Percentiles rank a stretch among this genome's conserved stretches.
Evolutionary conservation across 805 yeast genomes (phyloP).

Genomic region (Barnettozyma populi): DNA sequence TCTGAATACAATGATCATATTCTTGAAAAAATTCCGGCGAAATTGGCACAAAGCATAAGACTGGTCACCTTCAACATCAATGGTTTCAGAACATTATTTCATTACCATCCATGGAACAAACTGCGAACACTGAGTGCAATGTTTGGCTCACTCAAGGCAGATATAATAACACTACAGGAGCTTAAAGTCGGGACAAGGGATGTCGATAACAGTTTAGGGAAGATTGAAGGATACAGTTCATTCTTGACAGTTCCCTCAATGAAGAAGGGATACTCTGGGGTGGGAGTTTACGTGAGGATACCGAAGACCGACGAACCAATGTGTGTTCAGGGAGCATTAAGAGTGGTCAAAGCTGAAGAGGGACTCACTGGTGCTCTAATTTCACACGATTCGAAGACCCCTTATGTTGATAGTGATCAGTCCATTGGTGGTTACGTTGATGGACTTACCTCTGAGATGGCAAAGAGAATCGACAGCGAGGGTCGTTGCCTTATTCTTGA

Average conservation of each 20-base stretch:
- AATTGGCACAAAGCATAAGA: neutral
- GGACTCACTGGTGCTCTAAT: slow-evolving; percentile 71
- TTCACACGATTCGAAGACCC: slow-evolving; percentile 19
- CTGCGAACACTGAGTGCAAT: slow-evolving; percentile 31
- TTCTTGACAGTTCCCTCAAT: slow-evolving; percentile 62
- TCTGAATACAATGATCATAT: neutral
- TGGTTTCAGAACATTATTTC: slow-evolving; percentile 73
- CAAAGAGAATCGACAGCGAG: slow-evolving; percentile 60
- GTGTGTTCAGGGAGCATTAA: slow-evolving; percentile 32
- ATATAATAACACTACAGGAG: slow-evolving; percentile 83
- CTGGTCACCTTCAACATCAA: slow-evolving; percentile 73
- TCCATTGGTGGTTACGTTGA: slow-evolving; percentile 69
- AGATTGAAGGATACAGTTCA: slow-evolving; percentile 50
- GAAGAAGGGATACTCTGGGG: slow-evolving; percentile 89
- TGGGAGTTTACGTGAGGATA: slow-evolving; percentile 68
- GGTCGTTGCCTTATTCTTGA: slow-evolving; percentile 82
- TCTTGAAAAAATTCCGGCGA: neutral
- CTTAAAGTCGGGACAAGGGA: slow-evolving; percentile 58
- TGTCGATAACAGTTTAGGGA: slow-evolving; percentile 42
- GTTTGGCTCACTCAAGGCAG: slow-evolving; percentile 56
- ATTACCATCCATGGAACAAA: slow-evolving; percentile 80
- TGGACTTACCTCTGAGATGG: slow-evolving; percentile 31
- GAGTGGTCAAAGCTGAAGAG: slow-evolving; percentile 76
- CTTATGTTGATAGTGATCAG: slow-evolving; percentile 22
- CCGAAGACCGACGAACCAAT: slow-evolving; percentile 41